Base-by-base conservation (phyloP, 139 green algal genomes). In the Nannochloris sp. region DNA sequence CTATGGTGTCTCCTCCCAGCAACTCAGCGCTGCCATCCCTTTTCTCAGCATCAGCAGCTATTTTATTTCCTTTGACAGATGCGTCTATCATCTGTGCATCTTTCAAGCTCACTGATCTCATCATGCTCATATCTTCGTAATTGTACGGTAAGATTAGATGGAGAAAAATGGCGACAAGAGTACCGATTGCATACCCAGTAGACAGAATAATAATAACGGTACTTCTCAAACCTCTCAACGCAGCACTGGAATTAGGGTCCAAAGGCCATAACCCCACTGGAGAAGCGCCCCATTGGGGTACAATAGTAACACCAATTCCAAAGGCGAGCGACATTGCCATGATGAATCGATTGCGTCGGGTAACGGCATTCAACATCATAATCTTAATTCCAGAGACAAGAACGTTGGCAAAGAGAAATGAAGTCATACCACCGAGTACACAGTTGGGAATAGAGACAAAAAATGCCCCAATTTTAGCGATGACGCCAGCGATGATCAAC, bases 401-500 rank as follows among this genome's bases (percentile, higher is more conserved):
- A 25, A 91, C 76, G 42, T 69, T 79, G 10, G 76, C 78, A 61
- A 87, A 90, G 2, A 87, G 74, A 74, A 89, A 90, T 25, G 56
- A 46, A 14, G 67, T 85, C 66, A 89, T 88, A 37, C 86, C 86
- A 29, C 87, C 87, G 39, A 95, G 75, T 23, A 92, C 83, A 30
- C 70, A 81, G 36, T 91, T 72, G 4, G 88, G 88, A 48, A 95
- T 94, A 77, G 67, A 83, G 3, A 84, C 72, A 66, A 94, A 83
- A 61, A 89, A 78, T 8, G 66, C 86, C 24, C 80, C 84, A 37
- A 85, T 55, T 58, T 87, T 83, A 61, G 31, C 81, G 30, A 90
- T 44, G 36, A 89, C 57, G 6, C 81, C 81, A 15, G 80, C 63
- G 2, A 88, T 44, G 15, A 88, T 59, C 14, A 90, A 76, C 78